phyloP scores from a whole-genome alignment of 1,284 basidiomycete genomes.

The Leccinum griseonigrum region DNA sequence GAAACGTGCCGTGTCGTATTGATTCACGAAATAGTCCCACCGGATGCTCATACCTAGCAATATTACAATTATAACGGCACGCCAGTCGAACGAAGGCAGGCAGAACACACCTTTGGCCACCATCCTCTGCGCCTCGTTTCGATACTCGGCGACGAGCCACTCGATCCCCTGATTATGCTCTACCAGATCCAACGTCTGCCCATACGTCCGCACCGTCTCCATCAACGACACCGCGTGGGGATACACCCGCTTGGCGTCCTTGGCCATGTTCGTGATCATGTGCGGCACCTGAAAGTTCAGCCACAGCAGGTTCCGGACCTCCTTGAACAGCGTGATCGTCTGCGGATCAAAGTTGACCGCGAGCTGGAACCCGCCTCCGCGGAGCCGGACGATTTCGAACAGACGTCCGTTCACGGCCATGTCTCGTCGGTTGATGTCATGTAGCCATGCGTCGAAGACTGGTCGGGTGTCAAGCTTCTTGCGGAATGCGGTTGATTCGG shows the following conservation, averaged over 20 bases:
- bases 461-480: constrained; percentile 70
- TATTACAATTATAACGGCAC: background rate
- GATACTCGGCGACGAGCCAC: background rate
- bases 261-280: background rate
- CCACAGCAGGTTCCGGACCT: background rate
- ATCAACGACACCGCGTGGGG: background rate
- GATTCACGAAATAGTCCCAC: constrained; percentile 97
- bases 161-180: background rate
- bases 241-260: background rate
- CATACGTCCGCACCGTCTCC: background rate
- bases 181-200: background rate
- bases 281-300: background rate
- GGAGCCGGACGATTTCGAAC: background rate
- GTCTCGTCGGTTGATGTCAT: constrained; percentile 84
- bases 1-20: constrained; percentile 81
- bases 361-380: background rate
- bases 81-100: background rate
- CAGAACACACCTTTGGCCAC: background rate
- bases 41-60: constrained; percentile 81
- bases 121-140: constrained; percentile 25
- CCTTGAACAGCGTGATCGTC: background rate
- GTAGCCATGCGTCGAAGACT: constrained; percentile 89
- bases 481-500: constrained; percentile 83
- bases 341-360: background rate
- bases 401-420: background rate